phyloP scores from a whole-genome alignment of 495 filamentous ascomycete genomes.

The Neurospora sp. region DNA sequence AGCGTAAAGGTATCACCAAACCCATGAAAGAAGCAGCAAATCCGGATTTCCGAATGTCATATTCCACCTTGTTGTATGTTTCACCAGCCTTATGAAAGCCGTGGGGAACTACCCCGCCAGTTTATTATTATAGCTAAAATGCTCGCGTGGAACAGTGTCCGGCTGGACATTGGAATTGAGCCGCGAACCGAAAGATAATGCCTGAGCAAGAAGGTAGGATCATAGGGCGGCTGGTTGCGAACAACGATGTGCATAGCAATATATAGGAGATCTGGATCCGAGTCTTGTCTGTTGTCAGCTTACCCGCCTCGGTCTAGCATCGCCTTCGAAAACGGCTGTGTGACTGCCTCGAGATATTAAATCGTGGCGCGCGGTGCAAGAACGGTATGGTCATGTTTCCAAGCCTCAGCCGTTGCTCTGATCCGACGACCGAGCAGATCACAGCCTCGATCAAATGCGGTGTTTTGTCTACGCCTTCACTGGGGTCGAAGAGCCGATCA shows the following conservation, averaged over 20 bases:
- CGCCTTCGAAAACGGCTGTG: neutral
- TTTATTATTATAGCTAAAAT: neutral
- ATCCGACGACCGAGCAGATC: neutral
- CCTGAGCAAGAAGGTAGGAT: neutral
- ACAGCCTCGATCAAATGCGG: neutral
- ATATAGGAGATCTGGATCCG: neutral
- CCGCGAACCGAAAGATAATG: neutral
- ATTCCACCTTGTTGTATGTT: neutral
- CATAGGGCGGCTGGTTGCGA: neutral
- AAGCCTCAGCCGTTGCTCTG: neutral
- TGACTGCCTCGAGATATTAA: neutral
- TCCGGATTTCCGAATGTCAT: neutral
- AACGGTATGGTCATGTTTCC: neutral
- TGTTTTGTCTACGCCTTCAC: neutral
- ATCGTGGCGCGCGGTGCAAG: neutral
- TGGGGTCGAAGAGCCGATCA: neutral
- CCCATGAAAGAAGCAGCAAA: neutral
- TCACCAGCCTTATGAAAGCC: neutral
- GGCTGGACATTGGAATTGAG: neutral
- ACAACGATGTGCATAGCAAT: neutral
- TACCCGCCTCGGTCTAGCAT: neutral
- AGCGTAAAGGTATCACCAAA: neutral
- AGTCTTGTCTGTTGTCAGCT: neutral
- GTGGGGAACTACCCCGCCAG: neutral
- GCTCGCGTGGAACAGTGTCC: neutral